Conservation (phyloP, 495 filamentous ascomycete species). For the Oidiodendron maius region DNA sequence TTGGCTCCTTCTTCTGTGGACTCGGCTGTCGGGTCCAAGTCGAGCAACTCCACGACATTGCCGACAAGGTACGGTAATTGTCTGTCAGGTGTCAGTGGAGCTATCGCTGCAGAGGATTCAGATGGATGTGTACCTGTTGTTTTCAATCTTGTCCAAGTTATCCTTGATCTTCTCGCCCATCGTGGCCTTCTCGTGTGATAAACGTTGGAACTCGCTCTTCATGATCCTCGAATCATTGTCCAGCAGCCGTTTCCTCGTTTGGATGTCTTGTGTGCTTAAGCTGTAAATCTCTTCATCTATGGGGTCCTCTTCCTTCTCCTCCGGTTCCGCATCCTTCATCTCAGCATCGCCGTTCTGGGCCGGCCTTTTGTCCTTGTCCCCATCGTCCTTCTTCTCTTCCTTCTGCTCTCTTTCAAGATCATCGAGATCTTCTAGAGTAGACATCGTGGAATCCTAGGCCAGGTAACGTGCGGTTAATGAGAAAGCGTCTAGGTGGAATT, state of each 20-base stretch:
- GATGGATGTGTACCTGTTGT: constrained; percentile 69
- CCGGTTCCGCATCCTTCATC: constrained; percentile 74
- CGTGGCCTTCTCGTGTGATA: constrained; percentile 87
- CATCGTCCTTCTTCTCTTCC: constrained; percentile 63
- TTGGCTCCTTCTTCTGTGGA: constrained; percentile 96
- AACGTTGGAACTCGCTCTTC: constrained; percentile 92
- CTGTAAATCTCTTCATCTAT: constrained; percentile 87
- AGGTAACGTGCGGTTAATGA: not conserved
- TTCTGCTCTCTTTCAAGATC: constrained; percentile 66
- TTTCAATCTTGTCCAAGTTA: constrained; percentile 97
- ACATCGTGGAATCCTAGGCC: constrained; percentile 44
- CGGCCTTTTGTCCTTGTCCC: constrained; percentile 59
- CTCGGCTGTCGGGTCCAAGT: constrained; percentile 93
- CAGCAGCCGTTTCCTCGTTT: constrained; percentile 76
- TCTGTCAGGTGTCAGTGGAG: constrained; percentile 37
- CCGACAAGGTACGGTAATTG: constrained; percentile 98
- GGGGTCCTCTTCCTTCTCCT: constrained; percentile 73
- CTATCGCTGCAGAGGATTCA: constrained; percentile 8
- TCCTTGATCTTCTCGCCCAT: constrained; percentile 99
- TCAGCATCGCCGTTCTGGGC: constrained; percentile 73
- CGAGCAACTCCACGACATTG: constrained; percentile 94
- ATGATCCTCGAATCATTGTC: constrained; percentile 98
- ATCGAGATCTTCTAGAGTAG: constrained; percentile 71
- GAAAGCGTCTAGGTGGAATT: not conserved
- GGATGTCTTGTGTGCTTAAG: constrained; percentile 88